Conservation (phyloP, 345 rosid genomes). For the Ceriops zippeliana region DNA sequence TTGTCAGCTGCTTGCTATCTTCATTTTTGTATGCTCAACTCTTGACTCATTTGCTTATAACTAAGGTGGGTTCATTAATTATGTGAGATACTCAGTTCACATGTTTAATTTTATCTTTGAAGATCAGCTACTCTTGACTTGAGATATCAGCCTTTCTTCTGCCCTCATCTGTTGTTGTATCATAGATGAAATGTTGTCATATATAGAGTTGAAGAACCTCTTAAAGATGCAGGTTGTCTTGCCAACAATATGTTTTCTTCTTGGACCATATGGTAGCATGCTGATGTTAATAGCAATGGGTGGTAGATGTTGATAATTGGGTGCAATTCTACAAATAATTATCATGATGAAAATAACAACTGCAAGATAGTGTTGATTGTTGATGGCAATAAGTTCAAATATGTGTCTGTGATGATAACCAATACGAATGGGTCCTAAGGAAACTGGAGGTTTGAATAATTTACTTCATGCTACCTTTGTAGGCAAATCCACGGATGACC, state of each 20-base stretch:
- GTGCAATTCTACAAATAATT: neutral
- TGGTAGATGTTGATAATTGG: neutral
- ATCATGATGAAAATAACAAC: neutral
- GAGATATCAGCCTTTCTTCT: neutral
- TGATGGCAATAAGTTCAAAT: neutral
- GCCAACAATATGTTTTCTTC: neutral
- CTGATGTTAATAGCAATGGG: no score
- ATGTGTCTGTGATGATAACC: neutral
- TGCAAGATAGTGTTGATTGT: neutral
- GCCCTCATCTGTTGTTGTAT: neutral
- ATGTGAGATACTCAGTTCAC: neutral
- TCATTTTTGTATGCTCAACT: neutral
- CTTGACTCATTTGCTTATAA: neutral
- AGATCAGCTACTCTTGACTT: neutral
- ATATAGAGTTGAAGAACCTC: neutral
- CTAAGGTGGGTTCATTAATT: neutral
- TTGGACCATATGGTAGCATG: neutral
- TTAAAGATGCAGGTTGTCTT: neutral
- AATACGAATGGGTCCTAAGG: neutral
- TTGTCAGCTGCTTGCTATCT: neutral
- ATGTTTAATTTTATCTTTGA: neutral
- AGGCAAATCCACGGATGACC: conserved; percentile 95
- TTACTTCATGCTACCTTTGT: conserved; percentile 9
- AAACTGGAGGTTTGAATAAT: neutral
- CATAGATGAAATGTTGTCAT: neutral